These are phyloP conservation scores for Phialocephala sp. DNA, from an alignment of 2,329 filamentous ascomycete species.

Conservation along the genomic window DNA sequence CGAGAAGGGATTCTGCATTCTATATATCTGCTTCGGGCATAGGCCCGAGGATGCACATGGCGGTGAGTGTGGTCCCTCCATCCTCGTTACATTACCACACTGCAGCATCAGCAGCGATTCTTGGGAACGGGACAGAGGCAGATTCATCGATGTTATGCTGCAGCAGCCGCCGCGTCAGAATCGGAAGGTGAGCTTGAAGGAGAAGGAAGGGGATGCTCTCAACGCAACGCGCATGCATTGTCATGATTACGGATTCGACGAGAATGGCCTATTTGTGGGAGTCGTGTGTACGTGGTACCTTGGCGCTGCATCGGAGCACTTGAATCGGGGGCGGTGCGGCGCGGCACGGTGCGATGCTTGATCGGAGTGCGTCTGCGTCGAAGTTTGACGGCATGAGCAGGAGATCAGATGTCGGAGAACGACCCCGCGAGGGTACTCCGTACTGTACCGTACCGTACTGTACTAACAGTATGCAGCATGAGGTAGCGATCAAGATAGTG, in stretches of 20 bases:
- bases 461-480: too few species aligned
- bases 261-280: not conserved
- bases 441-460: too few species aligned
- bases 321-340: not conserved
- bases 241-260: constrained; percentile 2
- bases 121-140: not conserved
- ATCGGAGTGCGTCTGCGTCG: not conserved
- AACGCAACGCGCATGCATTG: constrained; percentile 5
- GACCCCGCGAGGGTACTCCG: not conserved
- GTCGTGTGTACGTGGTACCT: not conserved
- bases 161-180: not conserved
- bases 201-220: not conserved
- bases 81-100: not conserved
- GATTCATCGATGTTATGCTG: constrained; percentile 1
- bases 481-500: not conserved
- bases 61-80: not conserved
- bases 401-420: not conserved
- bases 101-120: not conserved
- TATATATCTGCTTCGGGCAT: not conserved
- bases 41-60: not conserved
- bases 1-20: constrained; percentile 8
- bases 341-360: constrained; percentile 5
- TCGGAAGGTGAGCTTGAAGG: constrained; percentile 2
- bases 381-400: not conserved
- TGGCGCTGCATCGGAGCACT: constrained; percentile 7